Evolutionary conservation across 305 asterid genomes (phyloP), one percentile per base, ranked within the genome.

Genomic region (Rubia tinctorum): DNA sequence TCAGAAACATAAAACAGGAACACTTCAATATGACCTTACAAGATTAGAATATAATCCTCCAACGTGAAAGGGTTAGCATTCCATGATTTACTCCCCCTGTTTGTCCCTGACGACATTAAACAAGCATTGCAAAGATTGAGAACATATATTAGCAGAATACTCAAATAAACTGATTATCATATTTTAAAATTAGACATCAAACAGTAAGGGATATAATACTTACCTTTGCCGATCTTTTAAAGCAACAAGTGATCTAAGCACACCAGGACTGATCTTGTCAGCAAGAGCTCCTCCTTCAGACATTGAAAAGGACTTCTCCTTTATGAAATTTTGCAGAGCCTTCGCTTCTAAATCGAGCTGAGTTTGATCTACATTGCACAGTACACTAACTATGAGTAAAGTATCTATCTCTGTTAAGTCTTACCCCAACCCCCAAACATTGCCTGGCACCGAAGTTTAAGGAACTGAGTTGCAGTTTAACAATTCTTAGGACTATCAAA

Each of bases 241-340:
- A 76, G 92, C 76, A 84, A 94, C 96, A 82, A 94, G 69, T 58
- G 99, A 92, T 80, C 95, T 86, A 47, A 90, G 90, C 74, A 91
- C 93, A 73, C 92, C 93, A 0, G 95, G 99, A 81, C 85, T 79
- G 78, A 91, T 90, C 84, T 77, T 88, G 82, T 94, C 96, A 39
- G 91, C 83, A 79, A 94, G 93, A 86, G 30, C 30, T 27, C 95
- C 95, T 84, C 76, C 84, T 69, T 89, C 96, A 2, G 99, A 89
- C 76, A 94, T 83, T 72, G 63, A 76, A 44, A 91, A 83, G 64
- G 98, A 82, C 82, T 87, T 86, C 80, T 94, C 99, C 85, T 94
- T 94, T 78, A 91, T 90, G 73, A 49, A 73, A 86, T 97, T 94
- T 79, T 90, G 99, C 45, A 94, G 92, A 82, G 88, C 91, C 83